These are phyloP conservation scores for Taphrina betulina DNA, from an alignment of 1,139 yeast genomes.

Conservation along the genomic window DNA sequence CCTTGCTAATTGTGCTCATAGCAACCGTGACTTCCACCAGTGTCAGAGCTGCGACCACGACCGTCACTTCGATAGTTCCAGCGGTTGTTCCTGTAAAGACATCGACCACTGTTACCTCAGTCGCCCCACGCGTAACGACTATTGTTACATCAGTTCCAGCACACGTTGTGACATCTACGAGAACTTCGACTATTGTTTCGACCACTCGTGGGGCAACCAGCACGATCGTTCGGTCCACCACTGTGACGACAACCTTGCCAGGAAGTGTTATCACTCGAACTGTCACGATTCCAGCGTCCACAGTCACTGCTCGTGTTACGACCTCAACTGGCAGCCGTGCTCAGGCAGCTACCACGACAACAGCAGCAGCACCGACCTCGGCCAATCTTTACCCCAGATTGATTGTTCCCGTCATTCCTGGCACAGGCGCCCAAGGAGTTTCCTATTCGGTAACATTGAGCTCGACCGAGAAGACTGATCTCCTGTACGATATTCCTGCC, in stretches of 20 bases:
- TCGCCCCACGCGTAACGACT: no score
- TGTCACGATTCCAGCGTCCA: neutral
- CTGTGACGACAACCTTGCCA: neutral
- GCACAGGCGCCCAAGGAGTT: conserved; percentile 7
- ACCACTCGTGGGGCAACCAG: neutral
- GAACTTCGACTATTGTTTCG: neutral
- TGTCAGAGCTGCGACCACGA: no score
- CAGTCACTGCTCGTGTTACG: neutral
- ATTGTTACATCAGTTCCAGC: neutral
- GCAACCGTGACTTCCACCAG: no score
- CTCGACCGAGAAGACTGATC: conserved; percentile 7
- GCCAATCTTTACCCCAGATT: conserved; percentile 12
- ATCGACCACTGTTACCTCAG: no score
- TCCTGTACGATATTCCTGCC: conserved; percentile 3
- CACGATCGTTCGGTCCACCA: neutral
- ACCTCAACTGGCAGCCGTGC: neutral
- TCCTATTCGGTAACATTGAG: conserved; percentile 5
- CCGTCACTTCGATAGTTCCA: no score
- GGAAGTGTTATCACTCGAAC: neutral
- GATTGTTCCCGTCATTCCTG: conserved; percentile 14
- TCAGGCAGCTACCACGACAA: neutral
- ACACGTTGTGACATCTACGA: neutral
- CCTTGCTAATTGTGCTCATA: no score
- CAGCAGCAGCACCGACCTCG: conserved; percentile 8
- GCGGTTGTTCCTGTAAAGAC: no score